A percentile compares a stretch with the other conserved stretches of the same genome.
These are phyloP conservation scores for Pestalotiopsis sp. DNA, from an alignment of 2,329 filamentous ascomycete species.

Conservation along the genomic window DNA sequence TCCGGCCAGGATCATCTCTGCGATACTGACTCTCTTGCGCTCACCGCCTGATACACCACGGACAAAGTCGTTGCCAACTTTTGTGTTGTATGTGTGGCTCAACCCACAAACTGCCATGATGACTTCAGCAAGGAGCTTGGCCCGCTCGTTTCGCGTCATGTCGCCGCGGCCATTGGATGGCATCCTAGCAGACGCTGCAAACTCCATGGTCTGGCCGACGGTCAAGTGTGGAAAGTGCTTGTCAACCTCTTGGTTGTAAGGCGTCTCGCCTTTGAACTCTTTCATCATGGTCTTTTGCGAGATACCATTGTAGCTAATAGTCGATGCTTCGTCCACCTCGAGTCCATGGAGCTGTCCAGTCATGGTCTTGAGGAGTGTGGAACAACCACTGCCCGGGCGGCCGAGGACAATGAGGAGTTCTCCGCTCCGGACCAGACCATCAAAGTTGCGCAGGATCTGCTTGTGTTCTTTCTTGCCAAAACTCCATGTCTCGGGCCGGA, in stretches of 20 bases:
- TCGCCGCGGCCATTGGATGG: constrained; percentile 66
- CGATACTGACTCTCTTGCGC: constrained; percentile 79
- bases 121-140: constrained; percentile 64
- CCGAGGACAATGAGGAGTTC: constrained; percentile 52
- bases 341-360: constrained; percentile 23
- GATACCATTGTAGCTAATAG: constrained; percentile 68
- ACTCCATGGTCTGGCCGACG: constrained; percentile 72
- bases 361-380: constrained; percentile 54
- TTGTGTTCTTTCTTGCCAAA: constrained; percentile 48
- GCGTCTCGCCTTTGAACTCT: constrained; percentile 61
- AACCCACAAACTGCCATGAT: constrained; percentile 74
- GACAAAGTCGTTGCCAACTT: constrained; percentile 74
- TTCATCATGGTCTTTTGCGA: constrained; percentile 52
- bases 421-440: constrained; percentile 64
- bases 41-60: constrained; percentile 73
- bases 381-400: constrained; percentile 49
- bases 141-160: constrained; percentile 61
- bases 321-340: constrained; percentile 13
- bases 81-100: constrained; percentile 71
- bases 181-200: constrained; percentile 70
- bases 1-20: constrained; percentile 71
- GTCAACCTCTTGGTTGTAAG: constrained; percentile 29
- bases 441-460: constrained; percentile 64
- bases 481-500: constrained; percentile 59
- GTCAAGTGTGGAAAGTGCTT: constrained; percentile 71